These are phyloP conservation scores for Chrysanthemum seticuspe DNA, from an alignment of 129 eudicot species.

Conservation along the genomic window DNA sequence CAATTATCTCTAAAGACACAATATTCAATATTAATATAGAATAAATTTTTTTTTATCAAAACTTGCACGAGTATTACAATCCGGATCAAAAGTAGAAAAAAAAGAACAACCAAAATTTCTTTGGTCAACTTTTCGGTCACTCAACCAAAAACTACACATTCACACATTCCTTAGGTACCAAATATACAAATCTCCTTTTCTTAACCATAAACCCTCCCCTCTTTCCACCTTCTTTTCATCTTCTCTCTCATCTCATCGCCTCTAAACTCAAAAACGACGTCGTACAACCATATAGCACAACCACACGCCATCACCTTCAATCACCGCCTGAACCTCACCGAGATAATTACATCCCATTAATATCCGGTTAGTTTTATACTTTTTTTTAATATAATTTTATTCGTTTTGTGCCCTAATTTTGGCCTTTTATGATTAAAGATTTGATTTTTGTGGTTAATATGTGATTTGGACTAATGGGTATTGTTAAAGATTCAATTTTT, in stretches of 20 bases:
- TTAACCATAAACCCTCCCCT: constrained; percentile 34
- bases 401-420: constrained; percentile 27
- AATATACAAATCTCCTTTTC: constrained; percentile 1
- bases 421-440: neutral
- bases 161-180: constrained; percentile 17
- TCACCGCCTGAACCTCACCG: constrained; percentile 24
- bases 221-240: neutral
- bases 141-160: constrained; percentile 4
- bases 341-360: constrained; percentile 10
- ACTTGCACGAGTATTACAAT: no score
- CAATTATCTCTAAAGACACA: no score
- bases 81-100: no score
- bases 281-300: constrained; percentile 13
- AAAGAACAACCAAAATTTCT: no score
- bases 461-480: no score
- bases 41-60: no score
- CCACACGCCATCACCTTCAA: constrained; percentile 15
- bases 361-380: constrained; percentile 29
- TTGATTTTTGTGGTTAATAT: neutral
- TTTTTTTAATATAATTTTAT: neutral
- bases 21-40: no score
- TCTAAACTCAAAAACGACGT: constrained; percentile 20
- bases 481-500: no score
- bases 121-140: no score
- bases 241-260: constrained; percentile 20